These are phyloP conservation scores for Rosa persica DNA, from an alignment of 306 rosid genomes.

Conservation along the genomic window DNA sequence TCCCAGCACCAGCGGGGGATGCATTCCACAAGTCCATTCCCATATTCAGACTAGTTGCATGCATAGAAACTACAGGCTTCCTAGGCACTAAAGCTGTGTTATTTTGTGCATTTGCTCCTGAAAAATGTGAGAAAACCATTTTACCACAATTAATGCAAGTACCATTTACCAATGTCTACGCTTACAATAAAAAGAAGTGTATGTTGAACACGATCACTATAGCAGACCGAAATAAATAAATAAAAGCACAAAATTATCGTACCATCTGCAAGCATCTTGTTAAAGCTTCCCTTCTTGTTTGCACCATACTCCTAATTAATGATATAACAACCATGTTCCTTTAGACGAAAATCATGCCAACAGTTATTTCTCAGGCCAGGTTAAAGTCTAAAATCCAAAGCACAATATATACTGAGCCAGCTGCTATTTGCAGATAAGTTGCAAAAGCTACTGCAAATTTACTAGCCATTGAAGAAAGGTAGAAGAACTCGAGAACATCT, in stretches of 20 bases:
- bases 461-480: slow-evolving; percentile 13
- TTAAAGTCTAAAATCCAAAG: slow-evolving; percentile 7
- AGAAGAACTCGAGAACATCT: not conserved
- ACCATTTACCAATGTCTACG: not conserved
- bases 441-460: not conserved
- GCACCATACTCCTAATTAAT: slow-evolving; percentile 64
- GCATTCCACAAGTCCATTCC: slow-evolving; percentile 97
- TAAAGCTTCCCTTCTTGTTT: slow-evolving; percentile 81
- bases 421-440: not conserved
- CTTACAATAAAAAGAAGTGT: not conserved
- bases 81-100: slow-evolving; percentile 59
- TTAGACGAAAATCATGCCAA: not conserved
- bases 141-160: not conserved
- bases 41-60: slow-evolving; percentile 81
- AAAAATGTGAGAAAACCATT: slow-evolving; percentile 24
- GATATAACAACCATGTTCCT: slow-evolving; percentile 12
- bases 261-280: slow-evolving; percentile 97
- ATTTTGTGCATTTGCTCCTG: slow-evolving; percentile 85
- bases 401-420: not conserved
- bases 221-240: not conserved
- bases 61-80: slow-evolving; percentile 55
- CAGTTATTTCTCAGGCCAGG: not conserved
- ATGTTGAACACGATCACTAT: slow-evolving; percentile 2
- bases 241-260: slow-evolving; percentile 7
- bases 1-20: slow-evolving; percentile 53